Conservation (phyloP, 2,329 filamentous ascomycete genomes). For the Arthrobotrys conoides region DNA sequence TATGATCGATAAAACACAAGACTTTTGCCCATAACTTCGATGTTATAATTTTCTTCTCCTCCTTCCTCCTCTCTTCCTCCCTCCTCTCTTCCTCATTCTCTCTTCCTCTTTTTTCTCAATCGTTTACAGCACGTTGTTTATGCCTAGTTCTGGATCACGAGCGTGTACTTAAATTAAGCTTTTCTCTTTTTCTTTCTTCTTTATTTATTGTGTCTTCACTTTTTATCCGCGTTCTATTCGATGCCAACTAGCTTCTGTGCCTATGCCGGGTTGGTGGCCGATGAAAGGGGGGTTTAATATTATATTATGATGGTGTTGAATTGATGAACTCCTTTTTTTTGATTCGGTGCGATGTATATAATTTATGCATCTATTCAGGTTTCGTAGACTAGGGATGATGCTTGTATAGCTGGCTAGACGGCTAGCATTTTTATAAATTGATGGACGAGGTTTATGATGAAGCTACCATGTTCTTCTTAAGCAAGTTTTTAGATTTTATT, state of each 20-base stretch:
- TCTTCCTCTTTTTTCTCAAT: background rate
- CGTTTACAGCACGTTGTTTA: background rate
- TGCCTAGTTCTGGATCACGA: background rate
- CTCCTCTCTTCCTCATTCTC: background rate
- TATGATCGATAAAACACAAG: slow-evolving; percentile 8
- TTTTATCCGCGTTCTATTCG: background rate
- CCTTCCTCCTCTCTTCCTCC: background rate
- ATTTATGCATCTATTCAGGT: no score
- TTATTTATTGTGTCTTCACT: no score
- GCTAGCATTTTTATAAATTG: no score
- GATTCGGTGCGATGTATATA: background rate
- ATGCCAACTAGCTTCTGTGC: background rate
- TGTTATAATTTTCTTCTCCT: background rate
- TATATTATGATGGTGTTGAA: background rate
- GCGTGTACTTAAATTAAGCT: slow-evolving; percentile 7
- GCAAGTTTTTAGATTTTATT: no score
- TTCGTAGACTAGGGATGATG: no score
- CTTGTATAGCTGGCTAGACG: no score
- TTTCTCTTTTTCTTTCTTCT: background rate
- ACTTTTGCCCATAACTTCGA: background rate
- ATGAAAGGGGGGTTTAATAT: background rate
- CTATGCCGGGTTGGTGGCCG: background rate
- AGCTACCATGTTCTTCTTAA: no score
- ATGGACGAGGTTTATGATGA: no score
- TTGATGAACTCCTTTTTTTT: background rate